These are phyloP conservation scores for Tillandsia leiboldiana DNA, from an alignment of 176 grass and related monocot species.

Conservation along the genomic window DNA sequence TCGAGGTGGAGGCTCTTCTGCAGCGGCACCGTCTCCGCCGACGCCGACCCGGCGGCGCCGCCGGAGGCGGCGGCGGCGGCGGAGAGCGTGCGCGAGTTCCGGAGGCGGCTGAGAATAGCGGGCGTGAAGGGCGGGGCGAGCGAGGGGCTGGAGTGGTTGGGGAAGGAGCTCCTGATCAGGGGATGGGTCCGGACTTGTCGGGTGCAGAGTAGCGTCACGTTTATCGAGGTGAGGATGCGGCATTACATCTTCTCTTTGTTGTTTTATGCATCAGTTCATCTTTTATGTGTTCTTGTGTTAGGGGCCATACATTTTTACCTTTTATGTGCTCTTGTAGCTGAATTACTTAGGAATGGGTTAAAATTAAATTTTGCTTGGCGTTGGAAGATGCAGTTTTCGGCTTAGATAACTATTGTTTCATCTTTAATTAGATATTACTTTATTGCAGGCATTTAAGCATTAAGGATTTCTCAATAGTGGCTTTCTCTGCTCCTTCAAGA, in stretches of 20 bases:
- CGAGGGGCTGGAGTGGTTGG: conserved; percentile 54
- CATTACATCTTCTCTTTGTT: not conserved
- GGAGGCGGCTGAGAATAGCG: conserved; percentile 42
- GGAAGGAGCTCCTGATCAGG: conserved; percentile 54
- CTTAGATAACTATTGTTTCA: too few relatives aligned
- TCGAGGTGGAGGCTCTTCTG: conserved; percentile 33
- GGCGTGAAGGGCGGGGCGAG: conserved; percentile 68
- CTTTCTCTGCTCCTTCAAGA: too few relatives aligned
- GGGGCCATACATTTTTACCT: too few relatives aligned
- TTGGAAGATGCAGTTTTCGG: too few relatives aligned
- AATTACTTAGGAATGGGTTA: too few relatives aligned
- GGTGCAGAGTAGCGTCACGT: conserved; percentile 86
- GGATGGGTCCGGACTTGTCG: conserved; percentile 95
- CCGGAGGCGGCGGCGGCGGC: too few relatives aligned
- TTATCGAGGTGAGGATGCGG: conserved; percentile 64
- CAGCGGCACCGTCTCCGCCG: conserved; percentile 24
- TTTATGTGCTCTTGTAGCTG: too few relatives aligned
- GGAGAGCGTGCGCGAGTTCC: conserved; percentile 58
- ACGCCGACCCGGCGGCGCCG: conserved; percentile 9
- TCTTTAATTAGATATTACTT: too few relatives aligned
- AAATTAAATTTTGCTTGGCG: too few relatives aligned
- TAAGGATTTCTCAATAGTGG: too few relatives aligned
- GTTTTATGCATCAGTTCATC: not conserved
- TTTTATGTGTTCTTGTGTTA: too few relatives aligned
- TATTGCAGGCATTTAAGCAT: too few relatives aligned